Evolutionary conservation across 441 rosid genomes (phyloP).

Genomic region (Euphorbia corollata): DNA sequence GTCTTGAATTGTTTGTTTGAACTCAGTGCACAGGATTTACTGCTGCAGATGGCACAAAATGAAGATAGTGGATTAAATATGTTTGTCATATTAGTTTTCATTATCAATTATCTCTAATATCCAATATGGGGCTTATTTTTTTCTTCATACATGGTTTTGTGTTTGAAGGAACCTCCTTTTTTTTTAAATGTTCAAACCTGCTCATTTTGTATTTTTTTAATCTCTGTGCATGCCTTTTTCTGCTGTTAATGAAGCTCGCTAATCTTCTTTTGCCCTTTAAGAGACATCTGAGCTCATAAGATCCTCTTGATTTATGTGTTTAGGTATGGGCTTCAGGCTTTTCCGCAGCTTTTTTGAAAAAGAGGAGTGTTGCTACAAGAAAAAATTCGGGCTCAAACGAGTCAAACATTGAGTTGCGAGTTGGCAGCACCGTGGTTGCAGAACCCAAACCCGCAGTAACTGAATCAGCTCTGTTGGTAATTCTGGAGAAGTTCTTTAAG

Average conservation of each 20-base stretch:
- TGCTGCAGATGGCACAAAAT: not conserved
- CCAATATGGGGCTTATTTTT: too few species aligned
- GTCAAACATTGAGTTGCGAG: slow-evolving; percentile 24
- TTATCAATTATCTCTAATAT: too few species aligned
- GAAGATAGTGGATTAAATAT: not conserved
- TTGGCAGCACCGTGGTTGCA: slow-evolving; percentile 25
- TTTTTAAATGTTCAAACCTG: not conserved
- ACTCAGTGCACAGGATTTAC: not conserved
- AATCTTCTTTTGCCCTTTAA: not conserved
- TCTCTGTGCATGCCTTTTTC: too few species aligned
- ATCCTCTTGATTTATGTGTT: slow-evolving; percentile 19
- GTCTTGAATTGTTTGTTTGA: not conserved
- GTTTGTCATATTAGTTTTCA: not conserved
- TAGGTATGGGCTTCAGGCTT: slow-evolving; percentile 98
- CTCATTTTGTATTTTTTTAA: too few species aligned
- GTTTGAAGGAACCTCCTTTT: not conserved
- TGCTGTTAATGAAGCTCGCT: not conserved
- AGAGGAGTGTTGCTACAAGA: slow-evolving; percentile 74
- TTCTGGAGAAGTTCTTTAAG: slow-evolving; percentile 70
- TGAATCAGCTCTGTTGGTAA: slow-evolving; percentile 70
- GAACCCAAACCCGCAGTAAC: slow-evolving; percentile 62
- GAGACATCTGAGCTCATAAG: not conserved
- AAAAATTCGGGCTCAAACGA: slow-evolving; percentile 30
- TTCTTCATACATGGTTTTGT: not conserved
- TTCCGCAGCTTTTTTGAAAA: slow-evolving; percentile 89